Conservation (phyloP, 1,284 basidiomycete genomes). For the Leccinum solheimii region DNA sequence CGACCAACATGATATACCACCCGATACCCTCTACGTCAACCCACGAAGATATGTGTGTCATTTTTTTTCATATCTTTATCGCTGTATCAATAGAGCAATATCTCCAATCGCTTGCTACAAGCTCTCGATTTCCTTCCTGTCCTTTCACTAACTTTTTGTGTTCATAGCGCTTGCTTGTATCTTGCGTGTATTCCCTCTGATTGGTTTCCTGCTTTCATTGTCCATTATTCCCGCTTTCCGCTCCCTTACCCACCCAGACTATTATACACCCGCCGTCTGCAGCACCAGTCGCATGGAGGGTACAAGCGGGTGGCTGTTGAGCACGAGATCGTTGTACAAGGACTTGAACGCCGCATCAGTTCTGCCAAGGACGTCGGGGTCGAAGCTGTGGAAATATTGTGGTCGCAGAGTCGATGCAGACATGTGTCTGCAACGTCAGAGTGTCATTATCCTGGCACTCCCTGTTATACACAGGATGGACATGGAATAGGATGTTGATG, state of each 20-base stretch:
- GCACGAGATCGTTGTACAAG: no score
- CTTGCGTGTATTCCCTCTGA: neutral
- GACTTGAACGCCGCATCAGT: no score
- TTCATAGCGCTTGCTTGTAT: conserved; percentile 1
- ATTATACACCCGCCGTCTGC: neutral
- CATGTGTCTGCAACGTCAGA: no score
- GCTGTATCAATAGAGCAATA: no score
- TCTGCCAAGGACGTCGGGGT: no score
- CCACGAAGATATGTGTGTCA: neutral
- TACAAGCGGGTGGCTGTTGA: no score
- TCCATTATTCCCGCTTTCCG: neutral
- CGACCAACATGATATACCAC: conserved; percentile 1
- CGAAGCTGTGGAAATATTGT: no score
- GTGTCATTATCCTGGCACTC: no score
- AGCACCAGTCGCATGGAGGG: no score
- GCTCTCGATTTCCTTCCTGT: neutral
- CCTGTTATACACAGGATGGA: no score
- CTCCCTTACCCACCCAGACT: neutral
- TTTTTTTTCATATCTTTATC: neutral
- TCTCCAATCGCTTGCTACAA: neutral
- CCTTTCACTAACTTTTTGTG: neutral
- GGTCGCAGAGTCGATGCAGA: no score
- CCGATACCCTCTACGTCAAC: conserved; percentile 3
- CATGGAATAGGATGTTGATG: no score
- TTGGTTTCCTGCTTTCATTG: neutral